These are phyloP conservation scores for Fragosphaeria purpurea DNA, from an alignment of 2,329 filamentous ascomycete genomes.

Conservation along the genomic window DNA sequence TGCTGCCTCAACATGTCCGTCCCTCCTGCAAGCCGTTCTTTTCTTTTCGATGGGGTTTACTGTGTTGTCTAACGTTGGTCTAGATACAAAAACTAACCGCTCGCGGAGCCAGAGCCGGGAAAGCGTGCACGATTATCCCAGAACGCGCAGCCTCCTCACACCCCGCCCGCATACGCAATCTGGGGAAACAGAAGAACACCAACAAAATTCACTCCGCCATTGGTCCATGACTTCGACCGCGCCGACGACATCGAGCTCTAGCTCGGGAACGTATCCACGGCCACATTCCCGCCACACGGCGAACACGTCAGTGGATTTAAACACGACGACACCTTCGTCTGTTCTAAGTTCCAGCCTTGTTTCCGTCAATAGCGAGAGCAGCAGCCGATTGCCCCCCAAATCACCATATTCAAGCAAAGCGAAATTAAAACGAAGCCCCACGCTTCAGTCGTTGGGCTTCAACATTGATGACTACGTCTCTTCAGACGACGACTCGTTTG, in stretches of 20 bases:
- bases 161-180: not conserved
- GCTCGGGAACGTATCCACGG: constrained; percentile 4
- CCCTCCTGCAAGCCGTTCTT: not conserved
- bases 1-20: constrained; percentile 19
- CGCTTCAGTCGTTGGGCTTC: constrained; percentile 16
- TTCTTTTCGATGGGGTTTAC: too few species aligned
- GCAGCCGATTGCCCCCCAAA: not conserved
- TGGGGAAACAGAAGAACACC: constrained; percentile 4
- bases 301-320: constrained; percentile 13
- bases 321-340: not conserved
- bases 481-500: constrained; percentile 27
- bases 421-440: not conserved
- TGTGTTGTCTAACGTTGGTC: not conserved
- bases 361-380: constrained; percentile 1
- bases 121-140: not conserved
- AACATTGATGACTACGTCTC: constrained; percentile 31
- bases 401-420: not conserved
- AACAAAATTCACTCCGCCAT: constrained; percentile 5
- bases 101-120: constrained; percentile 6
- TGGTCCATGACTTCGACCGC: constrained; percentile 11
- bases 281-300: constrained; percentile 12
- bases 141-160: not conserved
- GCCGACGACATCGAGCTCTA: constrained; percentile 9
- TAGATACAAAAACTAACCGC: constrained; percentile 8
- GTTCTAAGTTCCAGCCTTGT: not conserved